A percentile compares a stretch with the other conserved stretches of the same genome.
Conservation (phyloP, 164 flowering plant genomes). For the Magnolia sinica region DNA sequence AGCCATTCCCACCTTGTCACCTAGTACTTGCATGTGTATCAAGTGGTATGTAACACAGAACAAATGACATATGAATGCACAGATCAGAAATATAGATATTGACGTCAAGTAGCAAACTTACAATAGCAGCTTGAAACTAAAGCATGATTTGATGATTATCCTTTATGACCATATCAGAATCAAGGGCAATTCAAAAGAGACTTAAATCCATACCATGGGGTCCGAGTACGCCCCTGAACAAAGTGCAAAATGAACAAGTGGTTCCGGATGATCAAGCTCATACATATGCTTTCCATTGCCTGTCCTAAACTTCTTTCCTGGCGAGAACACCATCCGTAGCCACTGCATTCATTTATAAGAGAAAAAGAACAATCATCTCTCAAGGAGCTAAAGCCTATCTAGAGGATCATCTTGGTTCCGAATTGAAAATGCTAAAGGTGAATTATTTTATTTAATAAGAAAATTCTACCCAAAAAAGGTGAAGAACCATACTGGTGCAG, state of each 20-base stretch:
- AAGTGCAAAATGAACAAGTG: conserved; percentile 73
- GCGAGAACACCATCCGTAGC: conserved; percentile 47
- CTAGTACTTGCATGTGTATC: too few relatives aligned
- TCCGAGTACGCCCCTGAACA: conserved; percentile 58
- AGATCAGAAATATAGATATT: too few relatives aligned
- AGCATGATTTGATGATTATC: not conserved
- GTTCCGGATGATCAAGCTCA: conserved; percentile 60
- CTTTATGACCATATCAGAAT: not conserved
- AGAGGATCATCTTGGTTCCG: not conserved
- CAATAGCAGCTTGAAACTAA: not conserved
- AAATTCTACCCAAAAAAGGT: not conserved
- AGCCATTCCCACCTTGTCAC: too few relatives aligned
- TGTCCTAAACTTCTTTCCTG: conserved; percentile 35
- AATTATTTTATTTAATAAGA: too few relatives aligned
- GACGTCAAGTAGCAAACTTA: not conserved
- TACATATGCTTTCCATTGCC: conserved; percentile 36
- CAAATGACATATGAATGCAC: too few relatives aligned
- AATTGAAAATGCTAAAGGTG: not conserved
- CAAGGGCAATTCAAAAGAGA: not conserved
- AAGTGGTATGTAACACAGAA: too few relatives aligned
- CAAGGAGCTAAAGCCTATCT: not conserved
- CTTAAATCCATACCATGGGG: conserved; percentile 44
- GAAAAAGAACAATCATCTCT: not conserved
- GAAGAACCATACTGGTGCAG: conserved; percentile 44
- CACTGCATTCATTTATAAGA: conserved; percentile 39